phyloP scores from a whole-genome alignment of 2,329 filamentous ascomycete genomes.

The Albifimbria verrucaria region DNA sequence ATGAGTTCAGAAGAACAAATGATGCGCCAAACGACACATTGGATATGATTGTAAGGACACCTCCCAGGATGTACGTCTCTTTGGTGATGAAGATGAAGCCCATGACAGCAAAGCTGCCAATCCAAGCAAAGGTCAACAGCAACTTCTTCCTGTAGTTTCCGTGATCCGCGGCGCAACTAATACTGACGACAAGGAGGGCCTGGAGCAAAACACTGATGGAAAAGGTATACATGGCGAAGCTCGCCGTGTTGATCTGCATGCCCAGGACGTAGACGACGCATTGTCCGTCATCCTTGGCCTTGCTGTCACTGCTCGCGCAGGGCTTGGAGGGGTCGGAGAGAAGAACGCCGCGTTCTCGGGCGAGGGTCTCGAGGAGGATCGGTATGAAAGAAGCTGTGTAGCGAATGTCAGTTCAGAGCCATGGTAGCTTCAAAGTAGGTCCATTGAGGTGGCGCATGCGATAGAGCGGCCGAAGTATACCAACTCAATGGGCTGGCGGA shows the following conservation, averaged over 20 bases:
- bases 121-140: conserved; percentile 77
- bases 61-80: conserved; percentile 74
- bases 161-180: conserved; percentile 94
- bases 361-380: conserved; percentile 89
- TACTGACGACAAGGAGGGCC: conserved; percentile 87
- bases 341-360: conserved; percentile 86
- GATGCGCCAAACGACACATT: conserved; percentile 95
- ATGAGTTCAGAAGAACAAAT: conserved; percentile 93
- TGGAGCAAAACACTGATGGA: conserved; percentile 88
- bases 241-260: conserved; percentile 87
- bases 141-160: conserved; percentile 88
- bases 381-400: conserved; percentile 83
- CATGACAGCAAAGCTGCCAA: conserved; percentile 82
- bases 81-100: conserved; percentile 77
- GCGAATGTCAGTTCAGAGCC: too few species aligned
- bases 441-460: too few species aligned
- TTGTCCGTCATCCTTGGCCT: conserved; percentile 54
- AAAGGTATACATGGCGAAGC: conserved; percentile 98
- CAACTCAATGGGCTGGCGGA: not conserved
- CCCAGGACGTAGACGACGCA: conserved; percentile 83
- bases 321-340: conserved; percentile 72
- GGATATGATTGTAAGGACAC: conserved; percentile 79
- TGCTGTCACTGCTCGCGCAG: conserved; percentile 64
- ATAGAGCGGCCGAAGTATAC: not conserved
- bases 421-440: too few species aligned